These are phyloP conservation scores for Pythium dissotocum DNA, from an alignment of 352 stramenopile genomes.

Conservation along the genomic window DNA sequence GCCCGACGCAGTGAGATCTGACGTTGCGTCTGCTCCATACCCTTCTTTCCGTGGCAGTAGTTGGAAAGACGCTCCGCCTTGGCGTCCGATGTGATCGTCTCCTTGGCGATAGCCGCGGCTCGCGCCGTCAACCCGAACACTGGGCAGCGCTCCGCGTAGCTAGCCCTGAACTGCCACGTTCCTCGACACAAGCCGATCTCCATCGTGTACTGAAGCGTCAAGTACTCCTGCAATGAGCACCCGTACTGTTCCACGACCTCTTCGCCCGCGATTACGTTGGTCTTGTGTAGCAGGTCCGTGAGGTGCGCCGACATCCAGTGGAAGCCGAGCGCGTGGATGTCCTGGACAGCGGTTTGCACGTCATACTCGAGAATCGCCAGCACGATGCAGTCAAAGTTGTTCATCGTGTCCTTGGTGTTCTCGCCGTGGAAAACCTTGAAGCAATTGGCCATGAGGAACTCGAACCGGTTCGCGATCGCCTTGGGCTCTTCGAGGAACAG, in stretches of 20 bases:
- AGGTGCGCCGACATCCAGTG: slow-evolving; percentile 78
- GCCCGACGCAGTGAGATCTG: slow-evolving; percentile 45
- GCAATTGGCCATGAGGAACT: slow-evolving; percentile 81
- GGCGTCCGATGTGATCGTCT: slow-evolving; percentile 53
- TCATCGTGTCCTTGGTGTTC: slow-evolving; percentile 44
- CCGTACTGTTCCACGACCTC: slow-evolving; percentile 46
- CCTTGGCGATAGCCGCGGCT: slow-evolving; percentile 41
- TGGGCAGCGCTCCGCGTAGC: slow-evolving; percentile 69
- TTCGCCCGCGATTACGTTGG: slow-evolving; percentile 44
- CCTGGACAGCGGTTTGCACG: slow-evolving; percentile 63
- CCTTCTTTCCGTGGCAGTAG: slow-evolving; percentile 54
- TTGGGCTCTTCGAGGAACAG: slow-evolving; percentile 79
- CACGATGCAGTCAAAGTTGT: slow-evolving; percentile 83
- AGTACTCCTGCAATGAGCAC: slow-evolving; percentile 61
- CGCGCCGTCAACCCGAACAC: slow-evolving; percentile 47
- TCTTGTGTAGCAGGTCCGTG: slow-evolving; percentile 60
- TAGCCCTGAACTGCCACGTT: slow-evolving; percentile 66
- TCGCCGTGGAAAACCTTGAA: slow-evolving; percentile 48
- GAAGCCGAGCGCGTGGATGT: slow-evolving; percentile 65
- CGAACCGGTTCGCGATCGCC: slow-evolving; percentile 66
- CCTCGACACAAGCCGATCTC: slow-evolving; percentile 56
- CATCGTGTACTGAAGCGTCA: slow-evolving; percentile 68
- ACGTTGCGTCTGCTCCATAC: slow-evolving; percentile 37
- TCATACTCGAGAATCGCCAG: slow-evolving; percentile 78
- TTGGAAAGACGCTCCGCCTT: slow-evolving; percentile 60